A percentile compares a stretch with the other conserved stretches of the same genome.
These are phyloP conservation scores for Vitis cinerea DNA, from an alignment of 164 flowering plant species.

Conservation along the genomic window DNA sequence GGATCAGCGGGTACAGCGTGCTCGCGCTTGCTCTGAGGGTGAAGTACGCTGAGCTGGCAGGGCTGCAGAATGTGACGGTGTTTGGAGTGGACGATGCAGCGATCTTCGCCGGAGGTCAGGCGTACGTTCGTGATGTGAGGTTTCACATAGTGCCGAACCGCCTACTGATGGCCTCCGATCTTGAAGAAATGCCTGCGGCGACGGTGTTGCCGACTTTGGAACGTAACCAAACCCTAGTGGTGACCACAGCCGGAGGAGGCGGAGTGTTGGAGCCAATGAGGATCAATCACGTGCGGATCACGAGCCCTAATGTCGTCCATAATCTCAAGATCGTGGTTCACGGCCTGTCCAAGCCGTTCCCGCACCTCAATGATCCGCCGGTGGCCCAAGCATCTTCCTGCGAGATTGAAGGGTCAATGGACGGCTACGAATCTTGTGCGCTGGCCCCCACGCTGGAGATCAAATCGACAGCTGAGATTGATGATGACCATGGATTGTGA, in stretches of 20 bases:
- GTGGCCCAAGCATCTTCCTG: no score
- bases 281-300: conserved; percentile 36
- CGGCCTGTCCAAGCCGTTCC: conserved; percentile 17
- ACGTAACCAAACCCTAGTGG: conserved; percentile 31
- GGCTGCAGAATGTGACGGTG: conserved; percentile 43
- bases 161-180: conserved; percentile 35
- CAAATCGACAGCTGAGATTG: no score
- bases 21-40: conserved; percentile 44
- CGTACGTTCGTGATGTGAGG: conserved; percentile 39
- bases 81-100: conserved; percentile 47
- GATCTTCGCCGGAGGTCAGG: conserved; percentile 47
- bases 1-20: conserved; percentile 42
- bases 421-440: no score
- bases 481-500: no score
- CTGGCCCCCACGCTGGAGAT: no score
- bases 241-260: conserved; percentile 29
- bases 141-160: conserved; percentile 56
- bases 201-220: conserved; percentile 39
- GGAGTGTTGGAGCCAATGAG: conserved; percentile 24
- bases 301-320: conserved; percentile 18
- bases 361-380: not conserved
- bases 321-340: conserved; percentile 30
- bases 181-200: conserved; percentile 39
- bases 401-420: no score
- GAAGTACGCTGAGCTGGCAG: conserved; percentile 45